A percentile compares a stretch with the other conserved stretches of the same genome.
Conservation (phyloP, 1,139 yeast species). For the Pichia sp. region DNA sequence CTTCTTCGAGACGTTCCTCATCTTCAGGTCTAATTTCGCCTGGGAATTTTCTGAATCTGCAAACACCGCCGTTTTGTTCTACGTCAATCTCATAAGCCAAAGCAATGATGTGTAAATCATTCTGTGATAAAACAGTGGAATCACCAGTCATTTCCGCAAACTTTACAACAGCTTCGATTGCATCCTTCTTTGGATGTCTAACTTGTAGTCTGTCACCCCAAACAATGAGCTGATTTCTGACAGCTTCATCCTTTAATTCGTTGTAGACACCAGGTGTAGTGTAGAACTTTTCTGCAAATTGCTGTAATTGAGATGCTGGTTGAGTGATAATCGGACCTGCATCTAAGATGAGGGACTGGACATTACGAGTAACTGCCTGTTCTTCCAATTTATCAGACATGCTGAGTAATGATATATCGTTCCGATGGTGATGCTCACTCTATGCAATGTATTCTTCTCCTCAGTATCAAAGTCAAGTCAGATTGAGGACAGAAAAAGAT, state of each 20-base stretch:
- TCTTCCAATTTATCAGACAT: too few species aligned
- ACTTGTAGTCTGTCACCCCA: conserved; percentile 66
- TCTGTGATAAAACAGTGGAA: conserved; percentile 73
- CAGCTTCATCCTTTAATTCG: conserved; percentile 82
- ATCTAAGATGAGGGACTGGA: conserved; percentile 67
- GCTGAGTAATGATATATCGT: too few species aligned
- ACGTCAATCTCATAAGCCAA: conserved; percentile 81
- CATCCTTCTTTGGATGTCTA: conserved; percentile 68
- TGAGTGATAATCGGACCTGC: conserved; percentile 93
- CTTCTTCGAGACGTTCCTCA: conserved; percentile 15
- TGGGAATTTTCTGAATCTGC: conserved; percentile 64
- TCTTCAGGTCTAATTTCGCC: conserved; percentile 42
- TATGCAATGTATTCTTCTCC: too few species aligned
- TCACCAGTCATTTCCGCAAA: conserved; percentile 93
- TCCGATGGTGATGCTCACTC: too few species aligned
- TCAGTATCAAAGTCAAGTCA: too few species aligned
- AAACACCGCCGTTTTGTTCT: conserved; percentile 60
- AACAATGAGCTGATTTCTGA: conserved; percentile 63
- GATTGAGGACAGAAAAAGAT: too few species aligned
- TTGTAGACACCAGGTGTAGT: conserved; percentile 89
- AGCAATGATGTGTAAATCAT: conserved; percentile 91
- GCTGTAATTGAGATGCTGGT: conserved; percentile 66
- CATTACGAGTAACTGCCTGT: too few species aligned
- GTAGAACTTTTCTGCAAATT: conserved; percentile 59
- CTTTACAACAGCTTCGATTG: conserved; percentile 56